Conservation (phyloP, 176 grass and related monocot genomes). For the Avena insularis region DNA sequence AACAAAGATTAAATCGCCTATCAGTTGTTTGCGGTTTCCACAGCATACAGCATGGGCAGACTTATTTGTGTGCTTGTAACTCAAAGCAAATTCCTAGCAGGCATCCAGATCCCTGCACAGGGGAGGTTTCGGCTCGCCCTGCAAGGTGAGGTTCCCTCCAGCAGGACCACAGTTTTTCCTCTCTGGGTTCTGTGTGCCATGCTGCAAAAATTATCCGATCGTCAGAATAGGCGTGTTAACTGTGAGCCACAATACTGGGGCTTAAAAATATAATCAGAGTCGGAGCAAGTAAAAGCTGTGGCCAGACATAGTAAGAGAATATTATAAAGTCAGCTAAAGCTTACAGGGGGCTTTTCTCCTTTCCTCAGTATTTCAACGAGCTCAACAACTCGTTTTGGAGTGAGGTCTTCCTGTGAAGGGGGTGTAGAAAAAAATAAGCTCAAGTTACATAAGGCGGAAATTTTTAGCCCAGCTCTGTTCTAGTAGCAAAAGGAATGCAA, state of each 20-base stretch:
- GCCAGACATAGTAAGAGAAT: conserved; percentile 12
- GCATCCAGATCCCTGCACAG: conserved; percentile 93
- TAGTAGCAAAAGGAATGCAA: background rate
- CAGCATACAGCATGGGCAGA: conserved; percentile 25
- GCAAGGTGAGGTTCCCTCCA: conserved; percentile 84
- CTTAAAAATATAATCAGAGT: background rate
- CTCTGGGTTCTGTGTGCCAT: conserved; percentile 82
- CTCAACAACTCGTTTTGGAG: conserved; percentile 82
- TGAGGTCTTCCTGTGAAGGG: conserved; percentile 74
- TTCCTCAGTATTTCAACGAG: conserved; percentile 94
- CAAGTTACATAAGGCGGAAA: background rate
- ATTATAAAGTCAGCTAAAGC: conserved; percentile 29
- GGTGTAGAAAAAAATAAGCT: conserved; percentile 37
- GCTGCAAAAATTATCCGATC: conserved; percentile 49
- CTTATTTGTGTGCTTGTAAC: conserved; percentile 53
- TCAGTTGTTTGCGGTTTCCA: conserved; percentile 41
- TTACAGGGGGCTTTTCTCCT: conserved; percentile 86
- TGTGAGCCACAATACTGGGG: background rate
- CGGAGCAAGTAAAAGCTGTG: background rate
- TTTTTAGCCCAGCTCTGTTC: background rate
- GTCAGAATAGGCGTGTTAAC: background rate
- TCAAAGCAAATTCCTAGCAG: conserved; percentile 65
- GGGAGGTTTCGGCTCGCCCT: conserved; percentile 68
- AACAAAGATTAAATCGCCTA: conserved; percentile 30
- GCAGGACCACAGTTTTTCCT: conserved; percentile 77